Conservation (phyloP, 1,284 basidiomycete species). For the Vanrija pseudolonga region DNA sequence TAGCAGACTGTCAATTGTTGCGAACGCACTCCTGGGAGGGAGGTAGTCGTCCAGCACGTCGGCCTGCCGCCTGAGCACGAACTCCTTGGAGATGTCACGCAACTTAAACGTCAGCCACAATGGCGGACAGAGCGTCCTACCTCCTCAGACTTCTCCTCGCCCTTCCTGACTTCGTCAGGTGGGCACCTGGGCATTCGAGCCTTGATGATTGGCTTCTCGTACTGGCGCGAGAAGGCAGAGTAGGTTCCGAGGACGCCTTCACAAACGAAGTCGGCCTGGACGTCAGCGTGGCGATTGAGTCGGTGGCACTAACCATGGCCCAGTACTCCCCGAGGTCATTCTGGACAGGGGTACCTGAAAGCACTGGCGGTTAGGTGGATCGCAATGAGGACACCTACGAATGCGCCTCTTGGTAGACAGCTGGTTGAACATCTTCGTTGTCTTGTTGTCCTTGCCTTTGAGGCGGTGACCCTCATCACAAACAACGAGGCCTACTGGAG, state of each 20-base stretch:
- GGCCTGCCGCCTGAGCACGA: constrained; percentile 84
- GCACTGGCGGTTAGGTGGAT: constrained; percentile 53
- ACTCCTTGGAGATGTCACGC: constrained; percentile 70
- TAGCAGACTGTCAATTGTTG: not conserved
- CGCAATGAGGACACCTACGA: constrained; percentile 28
- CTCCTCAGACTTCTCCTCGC: constrained; percentile 67
- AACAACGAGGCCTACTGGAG: constrained; percentile 86
- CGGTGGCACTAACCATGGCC: constrained; percentile 66
- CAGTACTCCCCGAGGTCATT: constrained; percentile 96
- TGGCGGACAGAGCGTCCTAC: constrained; percentile 50
- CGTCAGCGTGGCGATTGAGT: not conserved
- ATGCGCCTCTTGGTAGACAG: constrained; percentile 70
- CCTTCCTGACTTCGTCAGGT: constrained; percentile 66
- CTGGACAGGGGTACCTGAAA: constrained; percentile 96
- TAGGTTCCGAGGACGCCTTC: constrained; percentile 75
- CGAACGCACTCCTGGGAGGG: constrained; percentile 78
- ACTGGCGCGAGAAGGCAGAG: constrained; percentile 68
- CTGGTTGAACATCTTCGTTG: constrained; percentile 79
- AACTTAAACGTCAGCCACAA: constrained; percentile 55
- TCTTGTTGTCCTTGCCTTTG: constrained; percentile 87
- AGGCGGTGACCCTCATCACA: constrained; percentile 97
- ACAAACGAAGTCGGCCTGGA: constrained; percentile 85
- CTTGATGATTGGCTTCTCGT: constrained; percentile 84
- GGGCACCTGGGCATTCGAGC: constrained; percentile 75
- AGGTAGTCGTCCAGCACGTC: constrained; percentile 76